Base-by-base conservation (phyloP, 148 eudicot species). In the Drosera capensis region DNA sequence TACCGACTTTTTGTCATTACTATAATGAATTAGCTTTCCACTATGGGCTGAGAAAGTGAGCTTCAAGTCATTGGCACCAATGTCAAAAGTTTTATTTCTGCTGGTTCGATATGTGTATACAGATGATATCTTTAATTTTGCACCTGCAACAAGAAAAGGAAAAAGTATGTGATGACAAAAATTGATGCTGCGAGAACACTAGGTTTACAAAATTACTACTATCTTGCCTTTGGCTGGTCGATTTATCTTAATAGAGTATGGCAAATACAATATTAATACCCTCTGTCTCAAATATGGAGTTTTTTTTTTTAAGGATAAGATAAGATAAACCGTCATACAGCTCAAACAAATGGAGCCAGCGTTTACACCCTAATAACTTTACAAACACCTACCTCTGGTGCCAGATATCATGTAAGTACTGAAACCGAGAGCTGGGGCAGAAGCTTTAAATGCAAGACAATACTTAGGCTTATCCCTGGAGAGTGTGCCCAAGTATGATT, bases 401-500 rank as follows among this genome's bases (percentile, higher is more conserved):
- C 45, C 68, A 43, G 85, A 62, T 42, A 81, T 47, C 25, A 59
- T 38, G 38, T 74, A 81, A 55, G 85, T 81, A 67, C 70, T 74
- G 66, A 77, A 81, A 56, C 92, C 92, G 64, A 81, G 72, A 41
- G 92, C 81, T 43, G 85, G 92, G 50, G 75, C 72, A 56, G 77
- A 74, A 38, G 73, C 92, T 40, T 65, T 47, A 52, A 81, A 81
- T 43, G 65, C 79, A 47, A 81, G 85, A 81, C 81, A 77, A 50
- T 66, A 81, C 48, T 72, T 77, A 3, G 68, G 55, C 20, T 54
- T 43, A 29, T 65, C 75, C 60, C 54, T 59, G 3, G 45, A 48
- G 38, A 67, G 43, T 59, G 52, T 28, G 31, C 76, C 92, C 67
- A 80, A 51, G 56, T 80, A 73, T 28, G 92, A 71, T 43, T 50